A percentile compares a stretch with the other conserved stretches of the same genome.
Evolutionary conservation across 2,329 filamentous ascomycete genomes (phyloP).

Genomic region (Teratosphaeria gauchensis): DNA sequence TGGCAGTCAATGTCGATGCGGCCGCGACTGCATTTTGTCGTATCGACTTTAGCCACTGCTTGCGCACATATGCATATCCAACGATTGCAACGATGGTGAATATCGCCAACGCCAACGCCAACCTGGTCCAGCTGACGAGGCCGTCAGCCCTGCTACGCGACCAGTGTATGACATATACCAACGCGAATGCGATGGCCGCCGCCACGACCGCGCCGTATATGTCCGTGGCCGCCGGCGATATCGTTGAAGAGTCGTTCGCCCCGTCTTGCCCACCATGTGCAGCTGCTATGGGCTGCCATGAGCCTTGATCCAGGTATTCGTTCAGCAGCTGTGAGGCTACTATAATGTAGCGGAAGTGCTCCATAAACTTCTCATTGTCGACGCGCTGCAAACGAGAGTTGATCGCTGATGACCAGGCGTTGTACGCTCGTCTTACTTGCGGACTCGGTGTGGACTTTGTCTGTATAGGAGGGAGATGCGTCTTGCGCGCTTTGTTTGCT

Average conservation of each 20-base stretch:
- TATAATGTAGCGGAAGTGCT: constrained; percentile 87
- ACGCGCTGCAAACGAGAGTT: constrained; percentile 63
- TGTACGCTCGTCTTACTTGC: constrained; percentile 32
- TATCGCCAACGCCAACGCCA: constrained; percentile 37
- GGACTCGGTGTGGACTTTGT: constrained; percentile 6
- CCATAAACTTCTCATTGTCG: constrained; percentile 77
- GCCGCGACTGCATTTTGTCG: constrained; percentile 63
- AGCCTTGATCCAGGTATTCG: constrained; percentile 45
- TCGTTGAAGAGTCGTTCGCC: constrained; percentile 7
- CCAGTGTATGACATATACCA: constrained; percentile 65
- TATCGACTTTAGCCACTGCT: constrained; percentile 73
- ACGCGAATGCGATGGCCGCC: constrained; percentile 50
- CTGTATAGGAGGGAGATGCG: constrained; percentile 4
- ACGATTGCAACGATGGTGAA: constrained; percentile 46
- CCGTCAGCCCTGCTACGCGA: constrained; percentile 44
- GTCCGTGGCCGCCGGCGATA: constrained; percentile 33
- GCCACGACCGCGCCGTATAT: constrained; percentile 58
- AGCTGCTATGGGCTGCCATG: constrained; percentile 24
- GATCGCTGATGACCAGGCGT: constrained; percentile 48
- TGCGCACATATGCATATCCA: constrained; percentile 62
- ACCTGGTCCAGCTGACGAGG: constrained; percentile 48
- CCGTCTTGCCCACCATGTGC: constrained; percentile 13
- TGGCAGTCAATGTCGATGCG: constrained; percentile 58
- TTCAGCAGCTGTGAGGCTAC: constrained; percentile 83
- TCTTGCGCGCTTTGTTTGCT: not conserved